Base-by-base conservation (phyloP, 2,329 filamentous ascomycete species). In the Penicillium fuscoglaucum region DNA sequence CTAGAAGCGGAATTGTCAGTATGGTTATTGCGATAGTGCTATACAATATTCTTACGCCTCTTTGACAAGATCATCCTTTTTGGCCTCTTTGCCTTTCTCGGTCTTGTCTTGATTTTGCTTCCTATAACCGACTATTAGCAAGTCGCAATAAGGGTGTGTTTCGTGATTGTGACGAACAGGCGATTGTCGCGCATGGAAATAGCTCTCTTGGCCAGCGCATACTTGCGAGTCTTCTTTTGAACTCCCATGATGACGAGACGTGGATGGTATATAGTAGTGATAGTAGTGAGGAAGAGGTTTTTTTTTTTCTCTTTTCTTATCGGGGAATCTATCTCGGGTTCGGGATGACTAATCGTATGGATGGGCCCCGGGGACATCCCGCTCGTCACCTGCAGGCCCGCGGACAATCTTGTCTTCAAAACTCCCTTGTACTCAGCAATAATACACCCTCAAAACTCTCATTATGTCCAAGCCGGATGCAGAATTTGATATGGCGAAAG, bases 141-240 rank as follows among this genome's bases (percentile, higher is more conserved):
- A 39, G 33, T 46, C 15, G 28, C 15, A 21, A 40, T 40, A 47
- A 6, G 21, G 33, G 4, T 39, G 5, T 6, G 12, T 10, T 24
- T n/a, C 29, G 41, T 3, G 26, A 5, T 52, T 53, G 40, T n/a
- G 21, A 69, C 69, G 35, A 66, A 73, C 74, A 96, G 81, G 57
- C 92, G 84, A 46, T 85, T 86, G 81, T 98, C 93, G 58, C 87
- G 86, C 70, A 90, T 86, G 49, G 90, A 88, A 67, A 97, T 92
- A 53, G 96, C 80, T 67, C 91, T 84, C 81, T 96, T 96, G 72
- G 92, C 85, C 73, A 83, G 80, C 50, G 87, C 93, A 75, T 96
- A 98, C 80, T 97, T 97, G 80, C 93, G 87, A 53, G 91, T 96
- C 75, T 88, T 91, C 81, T 96, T 96, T 63, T 88, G 86, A 67